Conservation (phyloP, 345 rosid genomes). For the Raphanus sativus region DNA sequence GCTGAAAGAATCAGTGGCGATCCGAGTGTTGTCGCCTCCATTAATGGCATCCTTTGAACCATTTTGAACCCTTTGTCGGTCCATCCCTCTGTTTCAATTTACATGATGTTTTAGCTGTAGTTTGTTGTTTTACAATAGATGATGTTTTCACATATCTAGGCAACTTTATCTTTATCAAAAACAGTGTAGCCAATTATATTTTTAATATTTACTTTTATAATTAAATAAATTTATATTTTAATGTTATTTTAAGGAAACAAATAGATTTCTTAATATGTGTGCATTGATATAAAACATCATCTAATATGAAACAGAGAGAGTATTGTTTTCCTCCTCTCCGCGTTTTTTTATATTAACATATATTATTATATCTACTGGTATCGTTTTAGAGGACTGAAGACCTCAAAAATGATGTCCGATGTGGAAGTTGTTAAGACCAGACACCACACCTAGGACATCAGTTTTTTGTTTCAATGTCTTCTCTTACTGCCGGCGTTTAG, state of each 20-base stretch:
- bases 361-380: slow-evolving; percentile 7
- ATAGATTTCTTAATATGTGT: too few relatives aligned
- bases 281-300: too few relatives aligned
- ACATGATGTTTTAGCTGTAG: too few relatives aligned
- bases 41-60: slow-evolving; percentile 70
- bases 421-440: slow-evolving; percentile 30
- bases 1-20: slow-evolving; percentile 66
- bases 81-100: slow-evolving; percentile 15
- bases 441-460: slow-evolving; percentile 6
- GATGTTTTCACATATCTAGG: too few relatives aligned
- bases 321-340: slow-evolving; percentile 7
- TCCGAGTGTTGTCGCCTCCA: slow-evolving; percentile 83
- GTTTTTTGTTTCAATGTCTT: not conserved
- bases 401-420: slow-evolving; percentile 33
- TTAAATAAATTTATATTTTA: too few relatives aligned
- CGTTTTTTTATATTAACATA: slow-evolving; percentile 13
- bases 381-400: slow-evolving; percentile 25
- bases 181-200: too few relatives aligned
- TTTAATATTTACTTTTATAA: too few relatives aligned
- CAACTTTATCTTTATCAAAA: too few relatives aligned
- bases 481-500: too few relatives aligned
- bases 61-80: slow-evolving; percentile 84
- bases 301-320: too few relatives aligned
- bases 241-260: too few relatives aligned
- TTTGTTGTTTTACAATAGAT: too few relatives aligned